phyloP scores from a whole-genome alignment of 345 rosid species.

The Arabis hirsuta region DNA sequence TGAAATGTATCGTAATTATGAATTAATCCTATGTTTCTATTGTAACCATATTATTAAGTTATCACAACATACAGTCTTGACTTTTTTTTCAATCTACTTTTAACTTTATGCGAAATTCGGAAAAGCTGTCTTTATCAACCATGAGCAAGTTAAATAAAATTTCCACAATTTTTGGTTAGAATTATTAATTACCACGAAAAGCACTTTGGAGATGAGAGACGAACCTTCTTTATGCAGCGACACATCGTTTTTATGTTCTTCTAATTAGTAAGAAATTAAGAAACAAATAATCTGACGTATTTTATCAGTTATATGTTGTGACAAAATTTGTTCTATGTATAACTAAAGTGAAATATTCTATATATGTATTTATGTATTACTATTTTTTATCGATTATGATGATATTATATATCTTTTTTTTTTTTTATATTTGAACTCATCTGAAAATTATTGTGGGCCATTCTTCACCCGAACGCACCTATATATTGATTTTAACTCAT shows the following conservation, averaged over 20 bases:
- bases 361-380: too few species aligned
- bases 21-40: conserved; percentile 20
- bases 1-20: conserved; percentile 24
- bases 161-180: background rate
- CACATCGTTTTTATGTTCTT: background rate
- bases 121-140: conserved; percentile 8
- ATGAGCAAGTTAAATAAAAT: background rate
- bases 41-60: conserved; percentile 6
- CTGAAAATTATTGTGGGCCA: too few species aligned
- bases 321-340: too few species aligned
- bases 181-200: conserved; percentile 15
- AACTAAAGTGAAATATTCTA: too few species aligned
- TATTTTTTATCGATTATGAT: too few species aligned
- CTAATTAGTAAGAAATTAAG: background rate
- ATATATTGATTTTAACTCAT: too few species aligned
- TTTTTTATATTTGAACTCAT: too few species aligned
- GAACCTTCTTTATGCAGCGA: conserved; percentile 17
- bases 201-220: conserved; percentile 20
- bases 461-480: too few species aligned
- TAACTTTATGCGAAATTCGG: conserved; percentile 17
- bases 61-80: background rate
- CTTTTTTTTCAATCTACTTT: background rate
- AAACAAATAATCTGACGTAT: conserved; percentile 7
- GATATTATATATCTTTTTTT: too few species aligned
- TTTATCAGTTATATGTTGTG: too few species aligned